A percentile compares a stretch with the other conserved stretches of the same genome.
Conservation (phyloP, 2,329 filamentous ascomycete species). For the Alternaria novae-zelandiae region DNA sequence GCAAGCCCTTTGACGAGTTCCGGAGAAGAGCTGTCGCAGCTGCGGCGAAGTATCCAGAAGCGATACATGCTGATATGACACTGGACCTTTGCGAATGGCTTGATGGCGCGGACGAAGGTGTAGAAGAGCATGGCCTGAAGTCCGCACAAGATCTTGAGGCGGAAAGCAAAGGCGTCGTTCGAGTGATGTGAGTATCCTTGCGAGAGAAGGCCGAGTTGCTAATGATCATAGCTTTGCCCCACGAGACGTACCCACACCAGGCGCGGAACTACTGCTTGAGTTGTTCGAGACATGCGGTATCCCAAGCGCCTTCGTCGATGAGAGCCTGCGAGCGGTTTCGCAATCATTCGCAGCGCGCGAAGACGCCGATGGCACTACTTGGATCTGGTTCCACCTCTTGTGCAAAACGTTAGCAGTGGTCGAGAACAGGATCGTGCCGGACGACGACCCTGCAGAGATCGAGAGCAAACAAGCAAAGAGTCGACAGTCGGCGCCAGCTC, state of each 20-base stretch:
- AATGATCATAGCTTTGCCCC: conserved; percentile 32
- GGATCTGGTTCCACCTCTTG: conserved; percentile 41
- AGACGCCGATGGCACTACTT: conserved; percentile 21
- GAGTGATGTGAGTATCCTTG: conserved; percentile 24
- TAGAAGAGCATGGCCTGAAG: conserved; percentile 4
- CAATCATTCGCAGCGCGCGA: conserved; percentile 35
- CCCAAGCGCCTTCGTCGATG: conserved; percentile 33
- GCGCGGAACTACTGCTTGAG: conserved; percentile 12
- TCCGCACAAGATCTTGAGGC: conserved; percentile 13
- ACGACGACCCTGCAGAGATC: too few relatives aligned
- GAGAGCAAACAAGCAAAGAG: not conserved
- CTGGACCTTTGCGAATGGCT: conserved; percentile 34
- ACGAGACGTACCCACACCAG: conserved; percentile 20
- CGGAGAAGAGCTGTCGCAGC: not conserved
- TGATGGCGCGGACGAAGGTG: conserved; percentile 10
- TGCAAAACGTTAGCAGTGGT: conserved; percentile 28
- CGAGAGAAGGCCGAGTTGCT: not conserved
- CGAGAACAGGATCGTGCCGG: conserved; percentile 10
- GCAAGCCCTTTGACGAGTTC: conserved; percentile 19
- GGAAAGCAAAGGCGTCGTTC: conserved; percentile 12
- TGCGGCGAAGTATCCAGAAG: not conserved
- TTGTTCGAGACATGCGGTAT: conserved; percentile 29
- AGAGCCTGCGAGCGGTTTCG: conserved; percentile 33
- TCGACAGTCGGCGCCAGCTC: not conserved
- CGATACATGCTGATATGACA: not conserved